Percentiles rank a stretch among this genome's conserved stretches.
Conservation (phyloP, 176 grass and related monocot species). For the Eleusine indica region DNA sequence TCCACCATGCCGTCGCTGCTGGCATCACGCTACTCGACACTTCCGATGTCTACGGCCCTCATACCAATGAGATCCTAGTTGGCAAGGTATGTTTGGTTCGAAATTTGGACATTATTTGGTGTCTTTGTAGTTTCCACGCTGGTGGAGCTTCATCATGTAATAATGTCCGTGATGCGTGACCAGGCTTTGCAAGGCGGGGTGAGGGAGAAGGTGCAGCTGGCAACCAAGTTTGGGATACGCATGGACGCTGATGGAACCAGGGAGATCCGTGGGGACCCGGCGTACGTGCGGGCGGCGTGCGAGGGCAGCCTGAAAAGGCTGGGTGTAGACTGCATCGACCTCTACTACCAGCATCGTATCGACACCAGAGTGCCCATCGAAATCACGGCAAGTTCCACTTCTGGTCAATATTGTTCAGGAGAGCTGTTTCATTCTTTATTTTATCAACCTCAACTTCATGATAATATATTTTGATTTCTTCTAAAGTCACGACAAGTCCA, state of each 20-base stretch:
- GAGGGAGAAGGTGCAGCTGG: neutral
- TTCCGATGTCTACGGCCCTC: slow-evolving; percentile 41
- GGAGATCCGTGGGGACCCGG: neutral
- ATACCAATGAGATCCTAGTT: slow-evolving; percentile 50
- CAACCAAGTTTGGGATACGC: neutral
- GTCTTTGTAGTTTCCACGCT: too few species aligned
- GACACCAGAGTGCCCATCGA: neutral
- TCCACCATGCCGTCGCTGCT: slow-evolving; percentile 33
- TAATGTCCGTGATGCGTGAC: too few species aligned
- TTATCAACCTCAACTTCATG: too few species aligned
- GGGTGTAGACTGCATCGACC: neutral
- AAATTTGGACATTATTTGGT: too few species aligned
- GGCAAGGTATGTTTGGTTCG: slow-evolving; percentile 37
- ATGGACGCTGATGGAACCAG: too few species aligned
- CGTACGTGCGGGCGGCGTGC: neutral
- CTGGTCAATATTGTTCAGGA: too few species aligned
- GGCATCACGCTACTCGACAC: slow-evolving; percentile 63
- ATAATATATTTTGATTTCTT: too few species aligned
- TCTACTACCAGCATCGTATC: neutral
- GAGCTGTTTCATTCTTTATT: too few species aligned
- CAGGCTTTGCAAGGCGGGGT: neutral
- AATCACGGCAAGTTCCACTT: too few species aligned
- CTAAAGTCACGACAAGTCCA: too few species aligned
- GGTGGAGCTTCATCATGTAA: too few species aligned
- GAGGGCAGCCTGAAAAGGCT: neutral